Conservation (phyloP, 1,139 yeast species). For the Yamadazyma atlantica region DNA sequence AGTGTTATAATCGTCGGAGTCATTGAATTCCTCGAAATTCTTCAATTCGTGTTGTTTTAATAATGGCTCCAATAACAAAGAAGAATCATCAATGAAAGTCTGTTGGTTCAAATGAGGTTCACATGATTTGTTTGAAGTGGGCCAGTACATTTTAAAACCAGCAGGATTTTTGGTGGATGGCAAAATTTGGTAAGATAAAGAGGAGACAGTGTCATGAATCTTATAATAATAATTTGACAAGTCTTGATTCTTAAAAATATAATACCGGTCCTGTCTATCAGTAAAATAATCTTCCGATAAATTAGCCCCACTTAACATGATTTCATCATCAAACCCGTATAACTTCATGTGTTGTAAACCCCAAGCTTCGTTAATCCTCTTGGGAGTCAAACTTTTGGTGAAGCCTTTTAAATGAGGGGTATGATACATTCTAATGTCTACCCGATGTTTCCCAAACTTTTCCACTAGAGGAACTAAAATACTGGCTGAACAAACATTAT, state of each 20-base stretch:
- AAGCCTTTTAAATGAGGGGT: conserved; percentile 84
- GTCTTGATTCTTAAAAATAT: conserved; percentile 56
- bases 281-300: conserved; percentile 88
- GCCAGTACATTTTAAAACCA: conserved; percentile 72
- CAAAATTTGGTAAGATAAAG: conserved; percentile 63
- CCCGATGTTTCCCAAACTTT: conserved; percentile 65
- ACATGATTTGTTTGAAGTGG: conserved; percentile 63
- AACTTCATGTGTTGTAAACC: conserved; percentile 98
- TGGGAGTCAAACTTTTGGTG: conserved; percentile 66
- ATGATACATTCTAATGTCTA: conserved; percentile 81
- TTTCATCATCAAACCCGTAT: conserved; percentile 91
- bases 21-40: conserved; percentile 35
- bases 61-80: conserved; percentile 56
- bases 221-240: conserved; percentile 72
- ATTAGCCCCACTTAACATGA: conserved; percentile 89
- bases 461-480: conserved; percentile 66
- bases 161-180: conserved; percentile 37
- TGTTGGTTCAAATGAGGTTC: conserved; percentile 67
- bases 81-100: conserved; percentile 59
- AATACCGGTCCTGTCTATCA: conserved; percentile 94
- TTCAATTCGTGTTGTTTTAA: conserved; percentile 43
- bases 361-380: conserved; percentile 82
- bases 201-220: conserved; percentile 65
- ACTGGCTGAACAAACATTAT: conserved; percentile 66
- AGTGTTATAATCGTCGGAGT: conserved; percentile 47